A percentile compares a stretch with the other conserved stretches of the same genome.
Conservation (phyloP, 768 basidiomycete species). For the Tulasnella sp. region DNA sequence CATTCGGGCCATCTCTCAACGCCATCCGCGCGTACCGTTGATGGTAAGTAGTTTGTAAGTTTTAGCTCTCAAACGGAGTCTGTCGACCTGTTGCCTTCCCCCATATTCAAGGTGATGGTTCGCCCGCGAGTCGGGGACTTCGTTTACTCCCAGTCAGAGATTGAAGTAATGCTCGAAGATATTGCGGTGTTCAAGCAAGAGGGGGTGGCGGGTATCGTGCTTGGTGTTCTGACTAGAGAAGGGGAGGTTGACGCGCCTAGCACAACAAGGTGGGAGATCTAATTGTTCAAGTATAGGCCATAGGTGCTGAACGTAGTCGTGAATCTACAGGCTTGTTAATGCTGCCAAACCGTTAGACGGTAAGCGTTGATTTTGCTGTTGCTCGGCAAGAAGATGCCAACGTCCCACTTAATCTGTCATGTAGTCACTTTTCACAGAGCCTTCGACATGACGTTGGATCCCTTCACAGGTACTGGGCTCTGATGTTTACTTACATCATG, state of each 20-base stretch:
- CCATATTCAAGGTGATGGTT: constrained; percentile 51
- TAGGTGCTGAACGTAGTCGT: not conserved
- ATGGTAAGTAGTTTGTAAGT: constrained; percentile 51
- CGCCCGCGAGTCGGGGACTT: constrained; percentile 74
- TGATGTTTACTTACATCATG: not conserved
- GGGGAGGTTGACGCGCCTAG: constrained; percentile 39
- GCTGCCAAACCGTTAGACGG: constrained; percentile 54
- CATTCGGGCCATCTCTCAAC: constrained; percentile 43
- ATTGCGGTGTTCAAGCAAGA: constrained; percentile 48
- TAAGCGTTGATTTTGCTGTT: constrained; percentile 22
- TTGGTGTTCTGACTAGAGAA: constrained; percentile 15
- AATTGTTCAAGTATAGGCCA: not conserved
- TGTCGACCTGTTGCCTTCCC: not conserved
- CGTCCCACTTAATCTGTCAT: not conserved
- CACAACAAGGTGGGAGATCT: constrained; percentile 40
- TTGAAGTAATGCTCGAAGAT: constrained; percentile 67
- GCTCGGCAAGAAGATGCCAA: not conserved
- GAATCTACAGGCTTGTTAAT: constrained; percentile 38
- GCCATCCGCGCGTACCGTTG: constrained; percentile 41
- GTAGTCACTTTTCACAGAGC: constrained; percentile 71
- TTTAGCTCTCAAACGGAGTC: not conserved
- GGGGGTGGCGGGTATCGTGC: constrained; percentile 34
- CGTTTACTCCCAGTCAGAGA: constrained; percentile 52
- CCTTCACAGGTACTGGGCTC: constrained; percentile 36
- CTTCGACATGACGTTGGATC: constrained; percentile 57